Base-by-base conservation (phyloP, 306 rosid genomes). In the Dryas drummondii region DNA sequence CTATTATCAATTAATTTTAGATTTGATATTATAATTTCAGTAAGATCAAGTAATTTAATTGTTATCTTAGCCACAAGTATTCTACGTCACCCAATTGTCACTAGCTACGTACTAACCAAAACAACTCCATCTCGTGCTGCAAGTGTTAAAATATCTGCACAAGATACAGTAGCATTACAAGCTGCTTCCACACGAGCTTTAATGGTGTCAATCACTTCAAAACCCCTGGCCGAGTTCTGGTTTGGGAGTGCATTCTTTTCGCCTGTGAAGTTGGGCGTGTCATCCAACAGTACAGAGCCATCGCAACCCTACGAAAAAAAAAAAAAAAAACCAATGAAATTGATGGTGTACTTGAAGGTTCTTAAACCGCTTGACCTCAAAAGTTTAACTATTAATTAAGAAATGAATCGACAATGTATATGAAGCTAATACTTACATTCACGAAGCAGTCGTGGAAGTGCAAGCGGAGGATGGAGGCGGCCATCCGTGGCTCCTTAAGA, bases 401-500 rank as follows among this genome's bases (percentile, higher is more conserved):
- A 22, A 22, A 15, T 17, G 55, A 1, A 11, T 12, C 0, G 22
- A 22, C 22, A 22, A 22, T 22, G 22, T 22, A 22, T 22, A 0
- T 22, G 22, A 22, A 22, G 22, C 22, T 22, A 22, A 22, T 22
- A 22, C 22, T 22, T 22, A 22, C 98, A 64, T 91, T 87, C 0
- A 91, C 96, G 4, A 94, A 91, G 84, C 94, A 91, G 54, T 94
- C 96, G 51, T 94, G 98, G 90, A 94, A 94, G 89, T 89, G 86
- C 84, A 94, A 58, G 53, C 94, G 94, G 75, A 91, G 89, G 52
- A 91, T 78, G 16, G 98, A 94, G 77, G 97, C 96, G 0, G 80
- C 98, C 1, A 94, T 37, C 1, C 96, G 78, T 3, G 82, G 16
- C 73, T 94, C 97, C 32, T 1, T 52, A 3, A 0, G 5, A 40